phyloP scores from a whole-genome alignment of 164 flowering plant genomes.

The Annona cherimola region DNA sequence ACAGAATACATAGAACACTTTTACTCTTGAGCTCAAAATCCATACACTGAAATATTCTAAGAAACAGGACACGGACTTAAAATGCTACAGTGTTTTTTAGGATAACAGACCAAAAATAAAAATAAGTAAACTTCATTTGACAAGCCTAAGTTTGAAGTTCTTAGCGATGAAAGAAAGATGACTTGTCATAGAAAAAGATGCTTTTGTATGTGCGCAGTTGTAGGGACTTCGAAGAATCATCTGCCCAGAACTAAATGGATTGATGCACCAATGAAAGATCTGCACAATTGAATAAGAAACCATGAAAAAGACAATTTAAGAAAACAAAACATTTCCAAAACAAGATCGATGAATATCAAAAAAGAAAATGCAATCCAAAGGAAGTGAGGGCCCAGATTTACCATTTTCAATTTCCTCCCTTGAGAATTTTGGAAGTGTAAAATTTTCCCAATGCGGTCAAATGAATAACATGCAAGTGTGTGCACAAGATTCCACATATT shows the following conservation, averaged over 20 bases:
- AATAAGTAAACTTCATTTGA: conserved; percentile 23
- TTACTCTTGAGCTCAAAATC: conserved; percentile 4
- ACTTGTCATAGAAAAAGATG: conserved; percentile 30
- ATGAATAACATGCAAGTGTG: background rate
- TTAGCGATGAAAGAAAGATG: conserved; percentile 23
- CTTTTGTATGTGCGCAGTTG: conserved; percentile 39
- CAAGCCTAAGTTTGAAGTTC: conserved; percentile 24
- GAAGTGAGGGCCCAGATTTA: background rate
- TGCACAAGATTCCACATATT: background rate
- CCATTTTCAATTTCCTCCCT: background rate
- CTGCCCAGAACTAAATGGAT: conserved; percentile 40
- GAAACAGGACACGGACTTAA: conserved; percentile 17
- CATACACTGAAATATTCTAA: conserved; percentile 13
- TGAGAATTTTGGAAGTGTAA: background rate
- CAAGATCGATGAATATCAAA: conserved; percentile 2
- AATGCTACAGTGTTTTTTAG: conserved; percentile 21
- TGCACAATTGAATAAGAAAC: conserved; percentile 41
- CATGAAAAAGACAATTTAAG: conserved; percentile 22
- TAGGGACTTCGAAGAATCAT: conserved; percentile 57
- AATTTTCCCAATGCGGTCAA: background rate
- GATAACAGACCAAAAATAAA: conserved; percentile 5
- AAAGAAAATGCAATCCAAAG: background rate
- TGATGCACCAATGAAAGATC: conserved; percentile 42
- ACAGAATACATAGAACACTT: background rate
- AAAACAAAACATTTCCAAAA: conserved; percentile 9